Conservation (phyloP, 148 eudicot species). For the Agrostemma githago region DNA sequence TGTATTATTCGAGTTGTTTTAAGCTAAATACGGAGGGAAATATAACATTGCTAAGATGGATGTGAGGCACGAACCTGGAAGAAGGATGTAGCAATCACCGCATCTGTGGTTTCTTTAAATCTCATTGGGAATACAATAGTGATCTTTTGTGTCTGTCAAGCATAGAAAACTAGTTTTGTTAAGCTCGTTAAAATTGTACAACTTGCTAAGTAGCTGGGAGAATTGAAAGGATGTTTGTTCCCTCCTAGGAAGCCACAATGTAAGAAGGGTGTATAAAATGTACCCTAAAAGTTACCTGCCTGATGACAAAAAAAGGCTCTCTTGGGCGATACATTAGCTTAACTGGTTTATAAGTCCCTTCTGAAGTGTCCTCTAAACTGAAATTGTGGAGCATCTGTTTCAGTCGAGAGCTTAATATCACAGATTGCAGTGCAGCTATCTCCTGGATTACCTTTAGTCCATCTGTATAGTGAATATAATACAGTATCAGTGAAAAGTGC, state of each 20-base stretch:
- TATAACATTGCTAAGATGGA: background rate
- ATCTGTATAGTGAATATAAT: conserved; percentile 21
- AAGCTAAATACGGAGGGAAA: background rate
- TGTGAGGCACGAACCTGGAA: conserved; percentile 60
- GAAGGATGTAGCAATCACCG: conserved; percentile 79
- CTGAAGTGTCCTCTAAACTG: conserved; percentile 34
- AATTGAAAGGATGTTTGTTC: background rate
- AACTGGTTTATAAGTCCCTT: conserved; percentile 56
- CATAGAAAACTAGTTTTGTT: conserved; percentile 9
- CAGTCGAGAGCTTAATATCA: conserved; percentile 72
- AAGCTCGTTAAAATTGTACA: background rate
- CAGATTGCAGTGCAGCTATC: conserved; percentile 67
- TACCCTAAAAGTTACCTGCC: conserved; percentile 46
- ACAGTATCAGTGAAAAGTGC: background rate
- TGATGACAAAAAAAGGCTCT: conserved; percentile 74
- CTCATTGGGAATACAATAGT: conserved; percentile 81
- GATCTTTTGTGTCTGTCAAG: conserved; percentile 61
- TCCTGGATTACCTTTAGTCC: conserved; percentile 56
- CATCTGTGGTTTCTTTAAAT: conserved; percentile 75
- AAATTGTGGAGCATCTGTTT: conserved; percentile 55
- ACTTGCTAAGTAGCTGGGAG: background rate
- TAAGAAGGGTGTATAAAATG: background rate
- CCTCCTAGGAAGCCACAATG: background rate
- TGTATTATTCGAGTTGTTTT: conserved; percentile 3
- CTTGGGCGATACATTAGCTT: conserved; percentile 75